Base-by-base conservation (phyloP, 2,329 filamentous ascomycete genomes). In the Phialocephala subalpina region DNA sequence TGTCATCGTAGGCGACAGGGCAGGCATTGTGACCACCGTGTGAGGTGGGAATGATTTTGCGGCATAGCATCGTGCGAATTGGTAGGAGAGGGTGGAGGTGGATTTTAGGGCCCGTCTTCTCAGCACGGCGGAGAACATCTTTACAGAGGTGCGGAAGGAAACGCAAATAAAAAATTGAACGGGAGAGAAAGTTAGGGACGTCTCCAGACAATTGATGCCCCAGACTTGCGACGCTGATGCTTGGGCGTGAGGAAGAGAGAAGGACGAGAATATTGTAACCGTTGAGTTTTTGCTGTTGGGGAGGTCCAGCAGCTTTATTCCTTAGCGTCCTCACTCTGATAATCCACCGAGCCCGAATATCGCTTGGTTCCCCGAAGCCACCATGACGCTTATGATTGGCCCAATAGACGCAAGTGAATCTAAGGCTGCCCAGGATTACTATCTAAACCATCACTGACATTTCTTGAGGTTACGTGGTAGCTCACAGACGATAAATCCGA, bases 1-100 rank as follows among this genome's bases (percentile, higher is more conserved):
- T 70, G 92, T 94, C 96, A 99, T 99, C 74, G 96, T 99, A 63
- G 96, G 96, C 70, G 96, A 99, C 76, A 99, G 87, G 66, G 96
- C 96, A 72, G 96, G 96, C 96, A 99, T 99, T 86, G 89, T 96
- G 84, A 99, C 90, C 81, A 99, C 85, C 74, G 92, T 95, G 84
- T 99, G 96, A 73, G 94, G 89, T 73, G 96, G 97, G 84, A 93
- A 98, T 58, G 95, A 97, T 96, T 84, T 86, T 62, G 73, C 73
- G 78, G 80, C 78, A 74, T 75, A 76, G 81, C 82, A 87, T 83
- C 88, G 84, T 80, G 87, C 83, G 69, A 89, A 81, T 75, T 83
- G 84, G 71, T 83, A 83, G 74, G 83, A 83, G 74, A 83, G 78
- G 73, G 82, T 82, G 71, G 79, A 78, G 73, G 82, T 82, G 70